phyloP scores from a whole-genome alignment of 768 basidiomycete species.

The Cystofilobasidium ferigula region DNA sequence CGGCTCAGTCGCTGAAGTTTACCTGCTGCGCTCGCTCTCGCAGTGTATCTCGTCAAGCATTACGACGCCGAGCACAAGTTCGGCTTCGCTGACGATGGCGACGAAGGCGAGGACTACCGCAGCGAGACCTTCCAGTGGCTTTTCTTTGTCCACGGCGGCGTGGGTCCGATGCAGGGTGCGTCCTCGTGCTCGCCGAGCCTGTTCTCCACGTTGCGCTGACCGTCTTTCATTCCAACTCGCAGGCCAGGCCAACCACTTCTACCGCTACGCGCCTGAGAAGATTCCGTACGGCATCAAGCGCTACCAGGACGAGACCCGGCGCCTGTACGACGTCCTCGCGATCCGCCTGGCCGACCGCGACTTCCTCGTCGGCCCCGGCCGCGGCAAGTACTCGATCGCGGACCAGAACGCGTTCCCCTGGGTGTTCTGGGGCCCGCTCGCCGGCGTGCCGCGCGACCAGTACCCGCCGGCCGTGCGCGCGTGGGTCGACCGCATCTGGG shows the following conservation, averaged over 20 bases:
- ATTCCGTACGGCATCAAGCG: slow-evolving; percentile 44
- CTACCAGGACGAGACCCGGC: slow-evolving; percentile 67
- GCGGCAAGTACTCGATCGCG: slow-evolving; percentile 55
- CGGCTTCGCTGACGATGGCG: slow-evolving; percentile 29
- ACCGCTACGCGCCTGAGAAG: slow-evolving; percentile 52
- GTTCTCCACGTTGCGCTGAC: slow-evolving; percentile 27
- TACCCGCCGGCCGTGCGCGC: slow-evolving; percentile 10
- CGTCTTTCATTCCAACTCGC: neutral
- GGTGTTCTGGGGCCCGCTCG: slow-evolving; percentile 20
- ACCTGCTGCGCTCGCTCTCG: neutral
- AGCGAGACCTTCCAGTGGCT: slow-evolving; percentile 21
- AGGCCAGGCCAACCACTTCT: slow-evolving; percentile 47
- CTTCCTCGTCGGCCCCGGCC: slow-evolving; percentile 64
- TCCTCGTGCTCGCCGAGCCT: slow-evolving; percentile 14
- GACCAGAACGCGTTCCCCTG: slow-evolving; percentile 25
- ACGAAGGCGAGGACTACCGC: slow-evolving; percentile 16
- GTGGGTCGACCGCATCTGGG: slow-evolving; percentile 20
- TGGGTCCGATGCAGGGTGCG: slow-evolving; percentile 66
- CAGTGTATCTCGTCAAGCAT: slow-evolving; percentile 8
- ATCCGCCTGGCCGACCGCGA: slow-evolving; percentile 62
- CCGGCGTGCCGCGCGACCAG: slow-evolving; percentile 3
- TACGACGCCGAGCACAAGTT: slow-evolving; percentile 69
- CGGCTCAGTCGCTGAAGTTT: slow-evolving; percentile 43
- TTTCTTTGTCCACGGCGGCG: slow-evolving; percentile 27
- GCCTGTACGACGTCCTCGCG: slow-evolving; percentile 73